phyloP scores from a whole-genome alignment of 495 filamentous ascomycete species.

The Chaetomidium leptoderma region DNA sequence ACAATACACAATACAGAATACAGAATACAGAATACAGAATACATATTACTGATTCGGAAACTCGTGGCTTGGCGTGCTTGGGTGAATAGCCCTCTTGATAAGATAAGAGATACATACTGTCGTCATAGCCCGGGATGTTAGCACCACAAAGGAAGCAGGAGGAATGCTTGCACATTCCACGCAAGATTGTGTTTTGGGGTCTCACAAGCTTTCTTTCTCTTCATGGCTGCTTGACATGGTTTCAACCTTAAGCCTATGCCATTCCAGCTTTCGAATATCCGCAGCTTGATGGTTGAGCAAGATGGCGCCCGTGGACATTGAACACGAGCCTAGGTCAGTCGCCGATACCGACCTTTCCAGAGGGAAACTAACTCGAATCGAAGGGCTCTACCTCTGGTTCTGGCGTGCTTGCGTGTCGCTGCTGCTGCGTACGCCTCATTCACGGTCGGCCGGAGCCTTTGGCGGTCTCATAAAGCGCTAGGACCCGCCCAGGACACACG shows the following conservation, averaged over 20 bases:
- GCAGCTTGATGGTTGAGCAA: neutral
- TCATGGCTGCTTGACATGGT: too few relatives aligned
- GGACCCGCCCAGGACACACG: constrained; percentile 46
- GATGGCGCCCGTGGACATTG: constrained; percentile 36
- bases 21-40: too few relatives aligned
- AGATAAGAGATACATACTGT: too few relatives aligned
- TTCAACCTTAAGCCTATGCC: neutral
- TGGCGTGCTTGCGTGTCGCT: constrained; percentile 34
- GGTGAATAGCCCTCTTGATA: too few relatives aligned
- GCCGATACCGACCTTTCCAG: neutral
- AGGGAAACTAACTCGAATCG: neutral
- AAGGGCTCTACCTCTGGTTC: constrained; percentile 40
- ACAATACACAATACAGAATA: too few relatives aligned
- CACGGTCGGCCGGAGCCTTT: constrained; percentile 37
- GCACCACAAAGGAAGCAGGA: too few relatives aligned
- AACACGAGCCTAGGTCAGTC: constrained; percentile 31
- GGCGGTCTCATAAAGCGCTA: constrained; percentile 42
- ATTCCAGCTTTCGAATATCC: neutral
- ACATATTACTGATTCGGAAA: too few relatives aligned
- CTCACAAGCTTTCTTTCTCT: neutral
- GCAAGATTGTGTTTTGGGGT: neutral
- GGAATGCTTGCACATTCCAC: neutral
- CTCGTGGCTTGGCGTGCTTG: too few relatives aligned
- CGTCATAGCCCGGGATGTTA: too few relatives aligned
- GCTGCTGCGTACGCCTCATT: constrained; percentile 37